Conservation (phyloP, 371 early-diverging fungal genomes). For the Massospora cicadina region DNA sequence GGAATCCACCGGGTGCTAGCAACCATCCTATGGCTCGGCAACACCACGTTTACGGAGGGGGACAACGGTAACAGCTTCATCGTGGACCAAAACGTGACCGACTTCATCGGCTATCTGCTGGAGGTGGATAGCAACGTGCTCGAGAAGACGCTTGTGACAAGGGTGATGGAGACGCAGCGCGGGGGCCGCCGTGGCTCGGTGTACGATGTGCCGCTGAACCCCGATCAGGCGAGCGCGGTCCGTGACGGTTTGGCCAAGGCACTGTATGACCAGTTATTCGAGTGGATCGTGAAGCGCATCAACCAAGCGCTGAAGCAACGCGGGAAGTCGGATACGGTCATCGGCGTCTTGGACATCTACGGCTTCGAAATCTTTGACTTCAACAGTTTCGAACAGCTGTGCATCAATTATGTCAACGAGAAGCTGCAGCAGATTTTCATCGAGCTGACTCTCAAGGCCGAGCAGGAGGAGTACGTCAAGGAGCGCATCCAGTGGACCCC, state of each 20-base stretch:
- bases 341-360: conserved; percentile 94
- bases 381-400: conserved; percentile 99
- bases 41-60: conserved; percentile 50
- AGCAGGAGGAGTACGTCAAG: conserved; percentile 94
- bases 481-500: conserved; percentile 98
- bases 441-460: conserved; percentile 90
- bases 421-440: conserved; percentile 99
- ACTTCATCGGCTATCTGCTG: conserved; percentile 60
- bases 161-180: conserved; percentile 54
- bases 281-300: conserved; percentile 77
- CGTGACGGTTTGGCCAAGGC: conserved; percentile 78
- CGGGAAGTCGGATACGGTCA: conserved; percentile 41
- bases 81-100: conserved; percentile 43
- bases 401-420: conserved; percentile 99
- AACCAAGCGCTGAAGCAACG: conserved; percentile 55
- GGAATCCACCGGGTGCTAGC: conserved; percentile 66
- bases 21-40: conserved; percentile 68
- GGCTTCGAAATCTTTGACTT: conserved; percentile 91
- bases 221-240: conserved; percentile 53
- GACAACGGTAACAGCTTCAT: conserved; percentile 40
- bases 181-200: conserved; percentile 63
- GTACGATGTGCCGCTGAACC: conserved; percentile 64
- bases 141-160: conserved; percentile 20
- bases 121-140: conserved; percentile 42
- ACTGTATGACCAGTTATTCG: conserved; percentile 67